phyloP scores from a whole-genome alignment of 768 basidiomycete genomes.

The Boletus subcaerulescens region DNA sequence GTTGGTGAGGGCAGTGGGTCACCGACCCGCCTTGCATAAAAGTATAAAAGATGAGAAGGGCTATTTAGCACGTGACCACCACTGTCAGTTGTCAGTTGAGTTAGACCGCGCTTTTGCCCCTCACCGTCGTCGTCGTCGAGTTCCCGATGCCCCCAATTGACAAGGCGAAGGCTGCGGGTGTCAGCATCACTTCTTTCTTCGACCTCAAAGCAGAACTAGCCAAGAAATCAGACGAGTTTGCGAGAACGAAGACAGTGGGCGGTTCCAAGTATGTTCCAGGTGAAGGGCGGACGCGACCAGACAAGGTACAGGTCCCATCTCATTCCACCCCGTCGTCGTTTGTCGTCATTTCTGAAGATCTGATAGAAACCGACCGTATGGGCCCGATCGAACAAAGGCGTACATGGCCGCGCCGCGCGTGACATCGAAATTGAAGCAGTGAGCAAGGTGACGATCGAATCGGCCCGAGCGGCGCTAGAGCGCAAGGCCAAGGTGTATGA shows the following conservation, averaged over 20 bases:
- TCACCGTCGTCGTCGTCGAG: not conserved
- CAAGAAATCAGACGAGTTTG: slow-evolving; percentile 53
- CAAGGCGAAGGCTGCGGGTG: slow-evolving; percentile 63
- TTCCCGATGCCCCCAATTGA: slow-evolving; percentile 44
- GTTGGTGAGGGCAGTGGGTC: no score
- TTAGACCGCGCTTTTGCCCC: not conserved
- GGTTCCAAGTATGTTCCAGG: slow-evolving; percentile 49
- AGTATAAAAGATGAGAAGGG: not conserved
- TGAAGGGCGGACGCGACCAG: slow-evolving; percentile 56
- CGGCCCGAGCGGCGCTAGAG: slow-evolving; percentile 66
- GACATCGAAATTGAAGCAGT: slow-evolving; percentile 72
- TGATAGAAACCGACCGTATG: slow-evolving; percentile 74
- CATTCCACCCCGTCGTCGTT: not conserved
- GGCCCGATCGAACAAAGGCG: slow-evolving; percentile 74
- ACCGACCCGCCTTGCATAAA: not conserved
- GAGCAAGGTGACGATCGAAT: slow-evolving; percentile 68
- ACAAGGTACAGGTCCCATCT: slow-evolving; percentile 51
- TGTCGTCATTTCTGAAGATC: not conserved
- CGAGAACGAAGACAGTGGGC: slow-evolving; percentile 62
- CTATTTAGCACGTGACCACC: slow-evolving; percentile 8
- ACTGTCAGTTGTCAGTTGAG: not conserved
- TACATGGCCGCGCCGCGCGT: slow-evolving; percentile 56
- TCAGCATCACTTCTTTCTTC: slow-evolving; percentile 75
- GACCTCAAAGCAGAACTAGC: slow-evolving; percentile 66
- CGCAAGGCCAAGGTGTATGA: slow-evolving; percentile 81